Base-by-base conservation (phyloP, 2,329 filamentous ascomycete genomes). In the Microcyclospora tardicrescens region DNA sequence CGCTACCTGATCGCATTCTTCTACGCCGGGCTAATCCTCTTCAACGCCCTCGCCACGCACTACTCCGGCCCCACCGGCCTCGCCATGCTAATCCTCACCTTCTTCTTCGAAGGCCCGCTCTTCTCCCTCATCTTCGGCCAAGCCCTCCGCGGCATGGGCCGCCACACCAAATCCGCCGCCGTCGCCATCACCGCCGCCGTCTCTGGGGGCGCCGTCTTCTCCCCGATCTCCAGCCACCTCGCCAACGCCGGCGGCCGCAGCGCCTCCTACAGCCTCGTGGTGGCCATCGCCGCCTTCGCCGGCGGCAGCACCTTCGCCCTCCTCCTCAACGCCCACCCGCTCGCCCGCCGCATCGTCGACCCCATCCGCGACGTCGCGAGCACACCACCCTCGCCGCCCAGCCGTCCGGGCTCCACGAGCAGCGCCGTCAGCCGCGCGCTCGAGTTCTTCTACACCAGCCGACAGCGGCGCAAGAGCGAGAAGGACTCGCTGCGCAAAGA, bases 91-190 rank as follows among this genome's bases (percentile, higher is more conserved):
- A 59, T 73, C 38, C 58, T 77, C 45, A 49, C 72, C 34, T 75
- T 70, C 51, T 69, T 77, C 45, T 75, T 76, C 46, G 72, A 78
- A 57, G 73, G 72, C 9, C 73, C 75, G 3, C 60, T 72, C 2
- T 79, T 77, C 56, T 65, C 69, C 31, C 67, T 74, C 35, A 71
- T 76, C 39, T 79, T 71, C 46, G 72, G 71, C 10, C 71, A 74
- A 43, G 61, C 64, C 2, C 61, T 79, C 9, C 71, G 74, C 15
- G 75, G 75, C 8, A 63, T 75, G 46, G 74, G 72, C 5, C 61
- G 56, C 11, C 67, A 74, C 49, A 77, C 73, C 12, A 77, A 77
- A 49, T 64, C 69, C 27, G 75, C 69, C 6, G 63, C 68, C 6
- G 65, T 68, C 0, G 47, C 73, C 2, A 55, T 79, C 33, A 71